Base-by-base conservation (phyloP, 73 alveolate genomes). In the Blepharisma stoltei region DNA sequence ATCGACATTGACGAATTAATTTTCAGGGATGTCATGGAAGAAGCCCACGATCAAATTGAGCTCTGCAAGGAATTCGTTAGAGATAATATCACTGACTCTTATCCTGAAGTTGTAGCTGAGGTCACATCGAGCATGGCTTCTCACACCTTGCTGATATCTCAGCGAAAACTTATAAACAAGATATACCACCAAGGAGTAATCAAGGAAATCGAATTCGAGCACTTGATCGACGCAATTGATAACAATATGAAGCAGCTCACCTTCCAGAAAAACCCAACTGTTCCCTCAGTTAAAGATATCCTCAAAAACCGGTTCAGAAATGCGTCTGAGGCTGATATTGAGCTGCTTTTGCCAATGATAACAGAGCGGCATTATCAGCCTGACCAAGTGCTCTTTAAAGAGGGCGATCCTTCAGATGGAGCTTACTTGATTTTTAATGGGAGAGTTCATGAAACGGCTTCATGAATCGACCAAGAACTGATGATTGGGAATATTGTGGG, bases 401-500 rank as follows among this genome's bases (percentile, higher is more conserved):
- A 60, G 23, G 73, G 45, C 14, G 73, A 60, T 18, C 45, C 14
- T 25, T 14, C 49, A 14, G 14, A 20, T 2, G 73, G 73, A 14
- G 73, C 48, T 25, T 60, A 14, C 23, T 60, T 60, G 23, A 60
- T 60, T 20, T 20, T 60, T 8, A 60, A 38, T 14, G 73, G 73
- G 14, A 60, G 73, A 38, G 46, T 60, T 60, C 38, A 38, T 14
- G 73, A 60, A 60, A n/a, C 14, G 14, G 23, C 46, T 0, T 60
- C 73, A 8, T 60, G 73, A 38, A 38, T 60, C 5, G 11, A 14
- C 14, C 73, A 60, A 38, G 73, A 60, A 8, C 46, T 60, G 46
- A 60, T 25, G 73, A 60, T 60, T 60, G 73, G 73, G 37, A 60
- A 60, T 5, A 60, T 60, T 60, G 73, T 60, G 14, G 73, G 73